Conservation (phyloP, 2,329 filamentous ascomycete species). For the Penicillium sp. region DNA sequence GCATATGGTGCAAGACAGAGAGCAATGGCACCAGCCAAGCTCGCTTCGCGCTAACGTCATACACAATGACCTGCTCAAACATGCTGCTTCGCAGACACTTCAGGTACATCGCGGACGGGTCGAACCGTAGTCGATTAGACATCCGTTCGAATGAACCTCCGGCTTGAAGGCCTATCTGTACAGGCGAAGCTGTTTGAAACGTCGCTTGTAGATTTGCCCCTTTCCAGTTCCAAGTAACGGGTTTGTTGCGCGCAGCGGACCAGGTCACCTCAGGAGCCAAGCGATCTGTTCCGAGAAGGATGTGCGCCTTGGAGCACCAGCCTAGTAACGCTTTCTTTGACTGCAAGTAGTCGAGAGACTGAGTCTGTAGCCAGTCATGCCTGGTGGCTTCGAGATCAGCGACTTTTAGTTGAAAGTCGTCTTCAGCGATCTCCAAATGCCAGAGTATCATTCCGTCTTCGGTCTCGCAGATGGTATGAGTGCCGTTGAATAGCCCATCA, state of each 20-base stretch:
- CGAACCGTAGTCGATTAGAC: constrained; percentile 2
- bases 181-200: constrained; percentile 1
- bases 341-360: neutral
- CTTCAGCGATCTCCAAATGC: constrained; percentile 9
- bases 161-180: constrained; percentile 2
- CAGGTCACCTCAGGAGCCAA: neutral
- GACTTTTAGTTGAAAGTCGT: constrained; percentile 7
- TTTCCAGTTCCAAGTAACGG: constrained; percentile 7
- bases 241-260: constrained; percentile 1
- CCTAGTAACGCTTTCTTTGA: constrained; percentile 3
- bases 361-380: neutral
- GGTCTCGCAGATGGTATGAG: constrained; percentile 8
- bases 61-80: constrained; percentile 1
- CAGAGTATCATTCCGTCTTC: constrained; percentile 9
- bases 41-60: constrained; percentile 3
- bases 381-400: neutral
- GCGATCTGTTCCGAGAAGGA: constrained; percentile 1
- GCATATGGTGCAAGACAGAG: constrained; percentile 8
- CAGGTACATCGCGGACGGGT: constrained; percentile 3
- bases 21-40: constrained; percentile 8
- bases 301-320: constrained; percentile 2
- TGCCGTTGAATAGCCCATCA: constrained; percentile 11
- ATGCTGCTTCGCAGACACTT: neutral
- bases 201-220: constrained; percentile 3
- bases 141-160: constrained; percentile 3